Conservation (phyloP, 2,329 filamentous ascomycete species). For the Botryotinia calthae region DNA sequence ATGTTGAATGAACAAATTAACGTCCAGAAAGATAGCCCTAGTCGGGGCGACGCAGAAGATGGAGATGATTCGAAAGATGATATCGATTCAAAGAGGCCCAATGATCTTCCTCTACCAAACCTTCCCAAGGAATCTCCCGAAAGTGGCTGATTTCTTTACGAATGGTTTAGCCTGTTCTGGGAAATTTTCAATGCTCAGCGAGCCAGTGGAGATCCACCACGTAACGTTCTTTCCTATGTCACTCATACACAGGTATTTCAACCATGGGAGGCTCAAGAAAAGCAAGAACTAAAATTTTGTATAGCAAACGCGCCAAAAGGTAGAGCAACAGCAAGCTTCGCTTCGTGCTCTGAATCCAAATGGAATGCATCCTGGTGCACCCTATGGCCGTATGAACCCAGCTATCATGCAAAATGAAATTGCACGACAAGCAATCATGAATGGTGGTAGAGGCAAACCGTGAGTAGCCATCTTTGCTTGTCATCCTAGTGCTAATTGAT, state of each 20-base stretch:
- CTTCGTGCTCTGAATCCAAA: constrained; percentile 63
- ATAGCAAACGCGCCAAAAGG: constrained; percentile 69
- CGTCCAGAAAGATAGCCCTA: constrained; percentile 65
- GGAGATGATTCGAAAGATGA: constrained; percentile 78
- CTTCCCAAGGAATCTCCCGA: constrained; percentile 63
- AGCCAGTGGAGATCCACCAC: constrained; percentile 59
- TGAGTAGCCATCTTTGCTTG: constrained; percentile 44
- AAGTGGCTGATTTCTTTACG: constrained; percentile 77
- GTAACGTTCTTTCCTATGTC: constrained; percentile 72
- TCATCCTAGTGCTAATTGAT: neutral
- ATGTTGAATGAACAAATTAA: constrained; percentile 68
- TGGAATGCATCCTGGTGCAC: constrained; percentile 53
- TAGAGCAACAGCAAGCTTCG: constrained; percentile 74
- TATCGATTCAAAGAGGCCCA: constrained; percentile 68
- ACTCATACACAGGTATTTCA: constrained; percentile 73
- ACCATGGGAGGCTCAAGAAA: constrained; percentile 13
- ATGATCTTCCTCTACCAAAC: constrained; percentile 75
- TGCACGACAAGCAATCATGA: constrained; percentile 73
- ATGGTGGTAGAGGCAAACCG: constrained; percentile 63
- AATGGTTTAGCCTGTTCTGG: constrained; percentile 98
- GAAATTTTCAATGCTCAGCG: constrained; percentile 88
- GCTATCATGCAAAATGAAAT: constrained; percentile 57
- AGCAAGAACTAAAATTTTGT: constrained; percentile 40
- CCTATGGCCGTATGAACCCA: constrained; percentile 55
- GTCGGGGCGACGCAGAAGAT: constrained; percentile 67